These are phyloP conservation scores for Skeletonema marinoi DNA, from an alignment of 108 stramenopile species.

Conservation along the genomic window DNA sequence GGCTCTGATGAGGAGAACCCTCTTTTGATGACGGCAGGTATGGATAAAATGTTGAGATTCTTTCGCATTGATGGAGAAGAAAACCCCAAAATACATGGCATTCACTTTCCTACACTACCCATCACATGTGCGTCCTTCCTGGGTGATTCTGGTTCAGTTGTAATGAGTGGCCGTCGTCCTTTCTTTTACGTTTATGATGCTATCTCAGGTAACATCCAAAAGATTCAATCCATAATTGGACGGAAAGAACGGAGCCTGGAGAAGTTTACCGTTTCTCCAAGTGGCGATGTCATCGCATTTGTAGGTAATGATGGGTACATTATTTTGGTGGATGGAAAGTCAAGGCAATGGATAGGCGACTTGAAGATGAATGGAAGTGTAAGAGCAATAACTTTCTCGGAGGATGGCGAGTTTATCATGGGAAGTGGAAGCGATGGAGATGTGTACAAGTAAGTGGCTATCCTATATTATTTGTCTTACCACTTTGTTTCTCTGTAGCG, in stretches of 20 bases:
- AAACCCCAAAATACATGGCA: constrained; percentile 88
- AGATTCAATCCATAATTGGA: constrained; percentile 71
- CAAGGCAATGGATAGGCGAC: constrained; percentile 85
- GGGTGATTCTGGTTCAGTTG: constrained; percentile 70
- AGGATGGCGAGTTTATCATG: constrained; percentile 80
- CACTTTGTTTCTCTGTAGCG: background rate
- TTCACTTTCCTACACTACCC: constrained; percentile 91
- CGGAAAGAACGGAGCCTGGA: constrained; percentile 85
- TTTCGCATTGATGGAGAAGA: constrained; percentile 83
- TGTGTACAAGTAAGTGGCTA: constrained; percentile 74
- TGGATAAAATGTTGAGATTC: constrained; percentile 93
- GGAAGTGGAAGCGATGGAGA: constrained; percentile 94
- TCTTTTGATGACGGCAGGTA: constrained; percentile 78
- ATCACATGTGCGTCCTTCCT: constrained; percentile 88
- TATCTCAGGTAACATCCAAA: constrained; percentile 75
- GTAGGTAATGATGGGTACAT: constrained; percentile 95
- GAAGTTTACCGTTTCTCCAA: constrained; percentile 79
- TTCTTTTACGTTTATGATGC: constrained; percentile 95
- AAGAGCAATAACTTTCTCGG: constrained; percentile 80
- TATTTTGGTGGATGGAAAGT: constrained; percentile 76
- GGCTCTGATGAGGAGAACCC: constrained; percentile 60
- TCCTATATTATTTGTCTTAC: background rate
- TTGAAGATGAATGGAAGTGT: constrained; percentile 94
- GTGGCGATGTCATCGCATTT: constrained; percentile 87
- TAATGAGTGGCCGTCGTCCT: constrained; percentile 86